Base-by-base conservation (phyloP, 768 basidiomycete species). In the Collybia nuda region DNA sequence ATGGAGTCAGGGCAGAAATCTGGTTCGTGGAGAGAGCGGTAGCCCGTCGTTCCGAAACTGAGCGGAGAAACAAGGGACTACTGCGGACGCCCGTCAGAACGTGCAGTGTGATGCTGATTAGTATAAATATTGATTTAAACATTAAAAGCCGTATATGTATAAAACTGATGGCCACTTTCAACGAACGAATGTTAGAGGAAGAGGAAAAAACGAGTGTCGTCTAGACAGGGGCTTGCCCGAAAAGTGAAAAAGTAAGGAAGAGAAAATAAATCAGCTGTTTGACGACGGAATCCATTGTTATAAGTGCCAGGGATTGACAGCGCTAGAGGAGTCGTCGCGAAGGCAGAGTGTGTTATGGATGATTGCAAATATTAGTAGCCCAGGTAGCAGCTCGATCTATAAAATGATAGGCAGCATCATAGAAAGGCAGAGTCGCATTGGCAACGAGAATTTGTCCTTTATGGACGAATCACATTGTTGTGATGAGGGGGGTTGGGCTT, bases 1-100 rank as follows among this genome's bases (percentile, higher is more conserved):
- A 69, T 6, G 65, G 66, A 17, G 54, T 43, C 7, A 55, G 48
- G 15, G 48, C 51, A 22, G 53, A 42, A 15, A 54, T 44, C 44
- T 56, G 50, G 32, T 26, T 50, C 5, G 50, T 22, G 45, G 50
- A 48, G 8, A 58, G 50, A 15, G 24, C 41, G 37, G 50, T 36
- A 39, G 55, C 51, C 15, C 53, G 44, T 22, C 48, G 50, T 28
- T 48, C 24, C 18, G 24, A 39, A 23, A 18, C n/a, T 28, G 40
- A n/a, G 6, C 26, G 17, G 11, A n/a, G 46, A 40, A 44, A 32
- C 23, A 54, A 18, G 18, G 48, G 51, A 19, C 53, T 47, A 42
- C 55, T 53, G 38, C 36, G 51, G 51, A 53, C 41, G 5, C 45
- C 53, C 42, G 48, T 38, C 32, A 54, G 32, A 24, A 54, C 15